Conservation (phyloP, 2,329 filamentous ascomycete genomes). For the Anisogramma anomala region DNA sequence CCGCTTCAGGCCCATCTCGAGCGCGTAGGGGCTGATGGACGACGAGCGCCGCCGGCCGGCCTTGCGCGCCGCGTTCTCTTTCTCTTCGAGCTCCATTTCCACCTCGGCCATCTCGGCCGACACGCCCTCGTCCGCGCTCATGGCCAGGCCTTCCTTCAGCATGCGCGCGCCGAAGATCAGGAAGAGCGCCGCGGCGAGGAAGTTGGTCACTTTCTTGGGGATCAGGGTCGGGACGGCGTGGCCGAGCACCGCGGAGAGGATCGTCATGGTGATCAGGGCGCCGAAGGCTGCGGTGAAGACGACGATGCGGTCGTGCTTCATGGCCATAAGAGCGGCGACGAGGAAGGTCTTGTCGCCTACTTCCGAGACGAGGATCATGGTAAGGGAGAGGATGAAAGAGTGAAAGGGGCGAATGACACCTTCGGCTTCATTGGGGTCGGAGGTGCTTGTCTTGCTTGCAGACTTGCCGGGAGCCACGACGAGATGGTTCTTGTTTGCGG, state of each 20-base stretch:
- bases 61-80: conserved; percentile 65
- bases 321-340: conserved; percentile 94
- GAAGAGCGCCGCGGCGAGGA: conserved; percentile 76
- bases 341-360: conserved; percentile 98
- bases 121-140: conserved; percentile 83
- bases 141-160: conserved; percentile 74
- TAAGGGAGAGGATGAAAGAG: conserved; percentile 82
- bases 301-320: conserved; percentile 88
- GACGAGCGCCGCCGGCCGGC: conserved; percentile 55
- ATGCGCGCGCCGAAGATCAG: conserved; percentile 79
- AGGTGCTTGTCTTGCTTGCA: conserved; percentile 20
- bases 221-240: conserved; percentile 86
- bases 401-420: conserved; percentile 70
- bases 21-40: conserved; percentile 59
- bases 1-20: conserved; percentile 66
- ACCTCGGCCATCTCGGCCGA: conserved; percentile 98
- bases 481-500: conserved; percentile 53
- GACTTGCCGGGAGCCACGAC: conserved; percentile 29
- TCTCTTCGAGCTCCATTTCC: conserved; percentile 84
- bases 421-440: conserved; percentile 32
- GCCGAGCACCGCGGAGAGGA: conserved; percentile 83
- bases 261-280: conserved; percentile 85
- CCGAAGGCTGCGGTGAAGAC: conserved; percentile 94
- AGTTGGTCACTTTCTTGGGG: conserved; percentile 80
- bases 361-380: conserved; percentile 96